Evolutionary conservation across 2,329 filamentous ascomycete genomes (phyloP).

Genomic region (Alternaria viburni): DNA sequence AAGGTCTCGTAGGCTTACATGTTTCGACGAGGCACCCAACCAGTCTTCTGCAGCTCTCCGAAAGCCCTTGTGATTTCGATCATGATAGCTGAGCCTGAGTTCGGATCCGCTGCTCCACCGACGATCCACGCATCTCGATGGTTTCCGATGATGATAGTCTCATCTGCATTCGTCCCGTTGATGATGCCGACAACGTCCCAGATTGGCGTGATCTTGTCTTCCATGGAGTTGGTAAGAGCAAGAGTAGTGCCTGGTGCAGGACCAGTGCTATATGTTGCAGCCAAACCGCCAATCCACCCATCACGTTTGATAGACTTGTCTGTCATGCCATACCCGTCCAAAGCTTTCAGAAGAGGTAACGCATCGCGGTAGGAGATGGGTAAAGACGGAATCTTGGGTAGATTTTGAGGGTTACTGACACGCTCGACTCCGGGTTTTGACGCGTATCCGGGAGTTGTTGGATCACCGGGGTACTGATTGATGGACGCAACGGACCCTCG

Average conservation of each 20-base stretch:
- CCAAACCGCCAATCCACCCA: constrained; percentile 44
- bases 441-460: constrained; percentile 67
- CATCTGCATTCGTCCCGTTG: constrained; percentile 66
- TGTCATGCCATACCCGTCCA: constrained; percentile 80
- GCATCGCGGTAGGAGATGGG: constrained; percentile 85
- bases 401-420: constrained; percentile 66
- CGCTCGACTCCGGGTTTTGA: constrained; percentile 79
- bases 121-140: constrained; percentile 63
- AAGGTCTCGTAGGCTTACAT: constrained; percentile 43
- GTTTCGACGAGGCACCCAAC: constrained; percentile 60
- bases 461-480: constrained; percentile 56
- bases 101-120: constrained; percentile 60
- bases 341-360: constrained; percentile 76
- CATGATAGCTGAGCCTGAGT: constrained; percentile 57
- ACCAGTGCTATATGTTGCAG: constrained; percentile 43
- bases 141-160: constrained; percentile 61
- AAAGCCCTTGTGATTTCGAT: constrained; percentile 59
- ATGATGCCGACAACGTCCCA: constrained; percentile 78
- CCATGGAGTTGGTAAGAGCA: constrained; percentile 69
- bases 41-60: constrained; percentile 53
- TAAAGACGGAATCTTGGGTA: constrained; percentile 73
- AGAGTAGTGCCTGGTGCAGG: constrained; percentile 59
- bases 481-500: constrained; percentile 65
- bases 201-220: constrained; percentile 78
- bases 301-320: constrained; percentile 47